phyloP scores from a whole-genome alignment of 192 early-diverging fungal species.

The Umbelopsis isabellina region DNA sequence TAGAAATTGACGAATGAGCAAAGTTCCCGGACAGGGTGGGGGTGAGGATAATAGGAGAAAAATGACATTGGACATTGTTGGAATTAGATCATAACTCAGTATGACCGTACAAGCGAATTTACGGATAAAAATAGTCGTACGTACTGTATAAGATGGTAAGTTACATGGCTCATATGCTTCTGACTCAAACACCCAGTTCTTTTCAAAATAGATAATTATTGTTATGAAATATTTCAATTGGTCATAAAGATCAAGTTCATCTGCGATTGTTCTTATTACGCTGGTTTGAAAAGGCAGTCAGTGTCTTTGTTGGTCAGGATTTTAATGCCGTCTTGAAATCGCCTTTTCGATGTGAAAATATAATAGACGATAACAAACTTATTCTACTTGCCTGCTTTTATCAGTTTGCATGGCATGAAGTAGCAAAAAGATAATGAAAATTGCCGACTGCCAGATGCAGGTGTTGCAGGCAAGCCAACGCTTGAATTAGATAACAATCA shows the following conservation, averaged over 20 bases:
- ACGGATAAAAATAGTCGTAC: not conserved
- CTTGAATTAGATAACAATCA: conserved; percentile 1
- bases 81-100: conserved; percentile 21
- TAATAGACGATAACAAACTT: too few species aligned
- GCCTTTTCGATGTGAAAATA: too few species aligned
- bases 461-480: not conserved
- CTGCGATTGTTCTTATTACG: too few species aligned
- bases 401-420: too few species aligned
- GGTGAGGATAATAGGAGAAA: conserved; percentile 21
- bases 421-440: too few species aligned
- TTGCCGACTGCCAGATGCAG: not conserved
- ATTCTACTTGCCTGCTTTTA: too few species aligned
- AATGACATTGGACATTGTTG: conserved; percentile 16
- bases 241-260: not conserved
- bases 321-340: not conserved
- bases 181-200: conserved; percentile 16
- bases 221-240: conserved; percentile 19
- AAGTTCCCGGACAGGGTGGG: conserved; percentile 8
- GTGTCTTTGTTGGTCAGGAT: not conserved
- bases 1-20: conserved; percentile 3
- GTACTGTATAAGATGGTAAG: not conserved
- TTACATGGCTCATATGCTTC: conserved; percentile 11
- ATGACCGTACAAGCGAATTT: not conserved
- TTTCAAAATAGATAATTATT: conserved; percentile 19
- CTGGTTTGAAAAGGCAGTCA: not conserved